These are phyloP conservation scores for Coniferiporia sulphurascens DNA, from an alignment of 1,284 basidiomycete genomes.

Conservation along the genomic window DNA sequence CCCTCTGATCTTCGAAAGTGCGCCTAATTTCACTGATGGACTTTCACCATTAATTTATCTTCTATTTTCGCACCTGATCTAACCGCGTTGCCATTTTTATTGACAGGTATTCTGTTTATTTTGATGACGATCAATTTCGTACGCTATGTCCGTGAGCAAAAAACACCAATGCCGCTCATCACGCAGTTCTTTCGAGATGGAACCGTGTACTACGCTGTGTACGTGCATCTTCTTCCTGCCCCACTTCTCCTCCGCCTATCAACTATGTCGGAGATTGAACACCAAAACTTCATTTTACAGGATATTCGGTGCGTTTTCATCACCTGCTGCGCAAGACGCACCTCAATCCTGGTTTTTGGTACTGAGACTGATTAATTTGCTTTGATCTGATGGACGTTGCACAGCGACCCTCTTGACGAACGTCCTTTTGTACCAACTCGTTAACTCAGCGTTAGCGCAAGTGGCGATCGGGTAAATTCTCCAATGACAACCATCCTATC, in stretches of 20 bases:
- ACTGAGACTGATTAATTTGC: too few relatives aligned
- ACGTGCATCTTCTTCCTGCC: not conserved
- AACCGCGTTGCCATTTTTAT: not conserved
- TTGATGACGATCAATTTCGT: constrained; percentile 9
- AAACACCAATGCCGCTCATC: constrained; percentile 1
- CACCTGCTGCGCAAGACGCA: not conserved
- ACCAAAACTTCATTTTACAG: not conserved
- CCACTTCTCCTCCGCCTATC: too few relatives aligned
- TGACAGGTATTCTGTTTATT: constrained; percentile 2
- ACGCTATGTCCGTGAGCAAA: not conserved
- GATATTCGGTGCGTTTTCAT: not conserved
- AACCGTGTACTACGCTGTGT: constrained; percentile 7
- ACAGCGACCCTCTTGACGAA: constrained; percentile 2
- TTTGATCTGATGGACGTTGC: not conserved
- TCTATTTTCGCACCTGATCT: not conserved
- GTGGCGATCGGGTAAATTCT: constrained; percentile 5
- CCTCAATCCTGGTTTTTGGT: too few relatives aligned
- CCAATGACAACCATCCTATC: not conserved
- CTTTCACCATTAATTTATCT: not conserved
- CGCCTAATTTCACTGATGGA: not conserved
- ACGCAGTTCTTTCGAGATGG: constrained; percentile 7
- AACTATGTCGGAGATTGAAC: too few relatives aligned
- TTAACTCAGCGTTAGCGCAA: constrained; percentile 7
- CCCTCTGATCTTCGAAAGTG: constrained; percentile 6
- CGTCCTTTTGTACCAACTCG: constrained; percentile 5